Base-by-base conservation (phyloP, 2,329 filamentous ascomycete species). In the Arthroderma sp. region DNA sequence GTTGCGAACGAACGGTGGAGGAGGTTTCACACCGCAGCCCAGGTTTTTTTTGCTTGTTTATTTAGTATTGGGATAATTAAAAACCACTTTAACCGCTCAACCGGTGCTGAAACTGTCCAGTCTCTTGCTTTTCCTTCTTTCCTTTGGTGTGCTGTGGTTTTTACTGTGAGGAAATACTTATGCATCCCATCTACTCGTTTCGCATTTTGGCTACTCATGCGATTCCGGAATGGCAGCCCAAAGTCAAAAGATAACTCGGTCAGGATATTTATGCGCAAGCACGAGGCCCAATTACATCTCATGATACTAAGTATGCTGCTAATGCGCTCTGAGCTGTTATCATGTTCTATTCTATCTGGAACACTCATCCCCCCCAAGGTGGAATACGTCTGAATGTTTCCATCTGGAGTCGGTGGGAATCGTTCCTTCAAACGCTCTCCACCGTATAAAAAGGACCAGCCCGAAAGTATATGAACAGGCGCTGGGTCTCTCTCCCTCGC, bases 1-100 rank as follows among this genome's bases (percentile, higher is more conserved):
- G 47, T 33, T 31, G 47, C 47, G 47, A 51, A 33, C 47, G 47
- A 51, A 33, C 47, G 47, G 28, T 31, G 47, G 47, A 51, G 47
- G 47, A 51, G 47, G 47, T 51, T 51, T 51, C 47, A 51, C 47
- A 51, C 47, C 47, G 8, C 47, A 25, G 39, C n/a, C 39, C 39
- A 43, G 39, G 39, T 47, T 19, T 25, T 23, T 47, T 9, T 25
- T 23, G 13, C 19, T 23, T 47, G 13, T 21, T 25, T 23, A 38
- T 4, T 38, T 38, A 9, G 4, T 13, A 13, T 11, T 43, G 39
- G 19, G 15, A 23, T 47, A 47, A 19, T 43, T 43, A 9, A 37
- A 37, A 3, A 13, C 7, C 13, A 37, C 35, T 37, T 37, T 13
- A 37, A 37, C 13, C 35, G 35, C 35, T 37, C 3, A 37, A 37